phyloP scores from a whole-genome alignment of 148 eudicot species.

The Oxyria digyna region DNA sequence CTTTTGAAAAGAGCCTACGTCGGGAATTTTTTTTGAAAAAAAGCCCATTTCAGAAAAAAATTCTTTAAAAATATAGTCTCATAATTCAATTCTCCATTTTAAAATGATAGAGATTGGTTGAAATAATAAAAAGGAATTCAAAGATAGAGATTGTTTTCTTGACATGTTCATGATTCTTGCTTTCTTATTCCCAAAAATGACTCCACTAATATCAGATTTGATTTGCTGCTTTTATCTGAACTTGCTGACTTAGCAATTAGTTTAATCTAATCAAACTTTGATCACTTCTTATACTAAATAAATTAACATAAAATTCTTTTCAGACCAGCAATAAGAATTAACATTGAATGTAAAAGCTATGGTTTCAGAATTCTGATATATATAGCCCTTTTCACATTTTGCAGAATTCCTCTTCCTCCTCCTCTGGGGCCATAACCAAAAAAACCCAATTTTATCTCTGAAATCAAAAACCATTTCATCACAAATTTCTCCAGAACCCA shows the following conservation, averaged over 20 bases:
- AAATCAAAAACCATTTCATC: not conserved
- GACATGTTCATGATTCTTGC: not conserved
- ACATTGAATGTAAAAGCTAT: not conserved
- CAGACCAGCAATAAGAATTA: too few relatives aligned
- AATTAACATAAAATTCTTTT: not conserved
- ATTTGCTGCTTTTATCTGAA: not conserved
- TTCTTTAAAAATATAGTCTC: too few relatives aligned
- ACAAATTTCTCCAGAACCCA: not conserved
- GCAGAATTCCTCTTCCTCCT: not conserved
- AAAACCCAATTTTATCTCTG: not conserved
- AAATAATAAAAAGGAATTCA: not conserved
- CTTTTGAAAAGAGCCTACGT: too few relatives aligned
- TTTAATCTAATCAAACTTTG: slow-evolving; percentile 5
- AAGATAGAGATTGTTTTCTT: not conserved
- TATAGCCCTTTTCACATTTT: not conserved
- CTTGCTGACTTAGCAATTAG: not conserved
- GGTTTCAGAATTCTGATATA: not conserved
- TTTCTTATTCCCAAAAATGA: not conserved
- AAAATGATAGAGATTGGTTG: not conserved
- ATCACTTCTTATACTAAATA: not conserved
- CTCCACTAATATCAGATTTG: not conserved
- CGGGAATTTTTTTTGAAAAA: too few relatives aligned
- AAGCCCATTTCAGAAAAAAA: too few relatives aligned
- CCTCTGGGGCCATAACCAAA: not conserved
- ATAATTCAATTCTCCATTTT: not conserved